Percentiles rank a stretch among this genome's conserved stretches.
Evolutionary conservation across 768 basidiomycete genomes (phyloP).

Genomic region (Tulasnella sp.): DNA sequence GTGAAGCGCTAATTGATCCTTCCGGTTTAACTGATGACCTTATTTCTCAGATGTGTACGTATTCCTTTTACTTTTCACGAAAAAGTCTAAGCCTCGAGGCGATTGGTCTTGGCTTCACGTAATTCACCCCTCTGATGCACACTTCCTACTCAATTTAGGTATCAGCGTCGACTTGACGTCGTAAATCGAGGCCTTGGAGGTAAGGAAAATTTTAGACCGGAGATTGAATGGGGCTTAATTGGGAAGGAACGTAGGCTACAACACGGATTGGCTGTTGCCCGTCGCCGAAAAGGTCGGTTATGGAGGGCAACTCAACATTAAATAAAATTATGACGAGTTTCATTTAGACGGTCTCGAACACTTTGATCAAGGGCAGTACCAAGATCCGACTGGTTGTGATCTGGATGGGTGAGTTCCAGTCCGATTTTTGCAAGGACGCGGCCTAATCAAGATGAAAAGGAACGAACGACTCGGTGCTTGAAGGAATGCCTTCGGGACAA

Average conservation of each 20-base stretch:
- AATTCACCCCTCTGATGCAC: background rate
- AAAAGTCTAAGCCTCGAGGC: background rate
- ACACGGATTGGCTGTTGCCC: slow-evolving; percentile 75
- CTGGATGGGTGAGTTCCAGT: slow-evolving; percentile 63
- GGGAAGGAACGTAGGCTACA: too few relatives aligned
- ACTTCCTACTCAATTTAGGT: slow-evolving; percentile 30
- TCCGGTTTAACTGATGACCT: too few relatives aligned
- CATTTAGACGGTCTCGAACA: background rate
- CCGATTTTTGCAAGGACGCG: background rate
- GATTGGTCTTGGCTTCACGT: background rate
- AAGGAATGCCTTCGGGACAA: slow-evolving; percentile 9
- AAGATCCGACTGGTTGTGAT: slow-evolving; percentile 64
- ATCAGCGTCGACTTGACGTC: slow-evolving; percentile 72
- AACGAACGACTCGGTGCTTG: slow-evolving; percentile 11
- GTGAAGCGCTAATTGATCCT: too few relatives aligned
- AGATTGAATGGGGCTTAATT: too few relatives aligned
- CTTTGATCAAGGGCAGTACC: slow-evolving; percentile 35
- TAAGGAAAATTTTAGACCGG: too few relatives aligned
- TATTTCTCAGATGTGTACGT: background rate
- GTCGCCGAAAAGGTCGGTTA: slow-evolving; percentile 58
- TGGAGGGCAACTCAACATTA: background rate
- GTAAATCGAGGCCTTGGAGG: slow-evolving; percentile 65
- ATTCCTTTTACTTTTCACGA: background rate
- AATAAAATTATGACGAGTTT: too few relatives aligned
- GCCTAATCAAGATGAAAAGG: background rate